Base-by-base conservation (phyloP, 1,284 basidiomycete species). In the Gymnopus androsaceus region DNA sequence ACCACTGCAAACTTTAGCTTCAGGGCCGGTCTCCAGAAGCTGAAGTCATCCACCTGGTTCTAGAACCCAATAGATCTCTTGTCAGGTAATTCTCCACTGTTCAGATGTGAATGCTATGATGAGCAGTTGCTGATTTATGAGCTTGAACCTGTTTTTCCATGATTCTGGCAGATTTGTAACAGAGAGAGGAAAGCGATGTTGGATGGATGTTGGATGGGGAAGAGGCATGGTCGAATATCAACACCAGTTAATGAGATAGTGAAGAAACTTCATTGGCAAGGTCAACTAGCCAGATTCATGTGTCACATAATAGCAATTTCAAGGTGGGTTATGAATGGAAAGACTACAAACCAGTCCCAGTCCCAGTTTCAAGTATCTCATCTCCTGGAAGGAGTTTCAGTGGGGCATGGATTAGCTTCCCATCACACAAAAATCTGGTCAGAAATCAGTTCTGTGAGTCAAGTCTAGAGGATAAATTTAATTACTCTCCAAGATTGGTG, bases 31-130 rank as follows among this genome's bases (percentile, higher is more conserved):
- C 47, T 31, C 48, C 63, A 64, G 1, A 55, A 63, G 38, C 52
- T 61, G 62, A 15, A 61, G 42, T 36, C 55, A 56, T 19, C 58
- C 62, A 3, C 62, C 62, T 1, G 62, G 62, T 30, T 59, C 57
- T n/a, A 55, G 37, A n/a, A 63, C 57, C n/a, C 60, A 52, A 23
- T 38, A 56, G 4, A 63, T 44, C 51, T 63, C 62, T 3, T 23
- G 36, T 3, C 58, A 33, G 15, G 44, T 55, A 0, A 28, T 3
- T 5, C 36, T 44, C 62, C 62, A 63, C 21, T 59, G 51, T 3
- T 31, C 14, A 5, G 27, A 28, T 36, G 41, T 57, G 19, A 63
- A 47, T 2, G 56, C 60, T n/a, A 42, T 58, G 8, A 57, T 52
- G 30, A 63, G 56, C 25, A 61, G 52, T 25, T 54, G 58, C 34